These are phyloP conservation scores for Endocalyx cinctus DNA, from an alignment of 2,329 filamentous ascomycete genomes.

Conservation along the genomic window DNA sequence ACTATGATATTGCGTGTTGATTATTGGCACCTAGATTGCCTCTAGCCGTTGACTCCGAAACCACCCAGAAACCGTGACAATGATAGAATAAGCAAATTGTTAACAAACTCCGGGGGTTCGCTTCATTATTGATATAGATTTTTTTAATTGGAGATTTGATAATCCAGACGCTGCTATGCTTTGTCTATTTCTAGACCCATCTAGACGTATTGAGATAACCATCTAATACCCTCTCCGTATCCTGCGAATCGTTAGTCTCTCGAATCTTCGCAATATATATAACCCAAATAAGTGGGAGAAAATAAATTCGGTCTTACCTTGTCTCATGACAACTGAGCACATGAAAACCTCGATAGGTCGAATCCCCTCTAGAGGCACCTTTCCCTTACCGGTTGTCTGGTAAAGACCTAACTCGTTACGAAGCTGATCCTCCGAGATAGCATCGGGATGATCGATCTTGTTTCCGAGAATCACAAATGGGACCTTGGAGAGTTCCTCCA, in stretches of 20 bases:
- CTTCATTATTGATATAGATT: no score
- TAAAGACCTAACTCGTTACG: conserved; percentile 88
- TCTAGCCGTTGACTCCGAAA: conserved; percentile 27
- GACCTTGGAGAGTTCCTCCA: conserved; percentile 95
- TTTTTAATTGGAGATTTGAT: no score
- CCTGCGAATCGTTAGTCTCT: conserved; percentile 38
- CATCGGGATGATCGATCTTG: conserved; percentile 98
- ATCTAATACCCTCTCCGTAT: conserved; percentile 86
- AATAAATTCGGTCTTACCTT: conserved; percentile 52
- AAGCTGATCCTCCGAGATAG: conserved; percentile 92
- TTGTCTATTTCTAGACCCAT: no score
- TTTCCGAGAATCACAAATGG: conserved; percentile 96
- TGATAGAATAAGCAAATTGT: conserved; percentile 19
- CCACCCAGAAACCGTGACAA: conserved; percentile 21
- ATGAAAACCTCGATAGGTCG: conserved; percentile 96
- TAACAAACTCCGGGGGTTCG: conserved; percentile 15
- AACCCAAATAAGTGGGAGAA: no score
- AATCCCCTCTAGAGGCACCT: conserved; percentile 87
- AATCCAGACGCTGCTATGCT: no score
- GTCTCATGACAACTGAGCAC: conserved; percentile 98
- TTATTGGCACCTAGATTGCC: no score
- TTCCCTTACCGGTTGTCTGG: conserved; percentile 95
- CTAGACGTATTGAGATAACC: conserved; percentile 90
- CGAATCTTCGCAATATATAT: neutral
- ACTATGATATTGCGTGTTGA: no score